These are phyloP conservation scores for Sugiyamaella lignohabitans DNA, from an alignment of 805 yeast species.

Conservation along the genomic window DNA sequence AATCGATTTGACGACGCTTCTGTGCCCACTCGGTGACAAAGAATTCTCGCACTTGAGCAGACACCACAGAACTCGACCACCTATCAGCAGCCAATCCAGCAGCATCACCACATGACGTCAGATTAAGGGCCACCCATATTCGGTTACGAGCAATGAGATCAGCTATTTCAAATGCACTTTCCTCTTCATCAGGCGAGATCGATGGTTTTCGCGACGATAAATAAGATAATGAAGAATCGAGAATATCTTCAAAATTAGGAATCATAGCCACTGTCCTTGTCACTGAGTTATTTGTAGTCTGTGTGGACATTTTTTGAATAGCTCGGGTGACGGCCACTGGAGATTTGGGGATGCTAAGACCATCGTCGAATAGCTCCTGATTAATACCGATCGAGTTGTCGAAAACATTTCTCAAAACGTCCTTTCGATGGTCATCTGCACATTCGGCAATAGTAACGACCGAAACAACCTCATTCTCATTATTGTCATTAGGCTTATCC, in stretches of 20 bases:
- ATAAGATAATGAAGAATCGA: constrained; percentile 26
- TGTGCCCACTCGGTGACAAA: constrained; percentile 35
- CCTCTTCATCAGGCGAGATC: not conserved
- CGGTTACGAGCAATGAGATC: constrained; percentile 27
- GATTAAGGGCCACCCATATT: constrained; percentile 32
- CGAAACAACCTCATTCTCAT: constrained; percentile 27
- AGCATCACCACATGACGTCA: constrained; percentile 28
- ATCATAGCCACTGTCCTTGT: constrained; percentile 14
- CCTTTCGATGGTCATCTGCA: constrained; percentile 20
- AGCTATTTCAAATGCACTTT: constrained; percentile 16
- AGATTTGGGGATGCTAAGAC: constrained; percentile 25
- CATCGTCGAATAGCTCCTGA: constrained; percentile 34
- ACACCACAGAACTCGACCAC: constrained; percentile 34
- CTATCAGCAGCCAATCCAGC: constrained; percentile 21
- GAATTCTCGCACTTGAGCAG: constrained; percentile 33
- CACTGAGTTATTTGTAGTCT: not conserved
- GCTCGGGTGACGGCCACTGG: constrained; percentile 18
- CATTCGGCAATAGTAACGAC: constrained; percentile 35
- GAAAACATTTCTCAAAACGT: constrained; percentile 31
- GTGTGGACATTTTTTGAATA: constrained; percentile 7
- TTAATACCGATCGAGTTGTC: constrained; percentile 34
- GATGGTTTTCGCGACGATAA: constrained; percentile 11
- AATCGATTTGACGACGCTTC: constrained; percentile 31
- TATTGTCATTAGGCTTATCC: constrained; percentile 21
- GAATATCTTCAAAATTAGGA: constrained; percentile 19